Evolutionary conservation across 2,329 filamentous ascomycete species (phyloP).

Genomic region (Neofusicoccum ribis): DNA sequence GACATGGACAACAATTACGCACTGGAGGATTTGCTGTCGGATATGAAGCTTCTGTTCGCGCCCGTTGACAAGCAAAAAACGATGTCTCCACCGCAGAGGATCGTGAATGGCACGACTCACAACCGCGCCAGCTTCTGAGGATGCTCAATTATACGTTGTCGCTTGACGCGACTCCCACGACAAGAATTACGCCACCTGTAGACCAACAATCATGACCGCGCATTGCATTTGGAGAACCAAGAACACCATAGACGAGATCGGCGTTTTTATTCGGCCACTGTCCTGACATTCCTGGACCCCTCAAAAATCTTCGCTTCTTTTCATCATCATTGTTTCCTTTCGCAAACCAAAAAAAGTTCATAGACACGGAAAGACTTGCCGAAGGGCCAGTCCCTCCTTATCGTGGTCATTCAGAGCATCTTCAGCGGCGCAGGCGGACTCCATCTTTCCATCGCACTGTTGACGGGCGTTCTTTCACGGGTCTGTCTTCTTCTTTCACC

Average conservation of each 20-base stretch:
- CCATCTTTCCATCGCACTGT: constrained; percentile 6
- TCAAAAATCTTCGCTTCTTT: constrained; percentile 23
- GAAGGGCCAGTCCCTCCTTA: constrained; percentile 8
- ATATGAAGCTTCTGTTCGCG: constrained; percentile 71
- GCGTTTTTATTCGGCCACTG: constrained; percentile 22
- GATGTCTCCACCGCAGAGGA: background rate
- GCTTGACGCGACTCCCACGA: background rate
- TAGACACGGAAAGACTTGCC: background rate
- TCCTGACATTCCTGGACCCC: constrained; percentile 14
- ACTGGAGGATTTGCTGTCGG: constrained; percentile 62
- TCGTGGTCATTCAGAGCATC: constrained; percentile 9
- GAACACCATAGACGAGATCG: constrained; percentile 23
- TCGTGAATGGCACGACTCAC: background rate
- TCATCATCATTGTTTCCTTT: constrained; percentile 27
- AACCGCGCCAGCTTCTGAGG: constrained; percentile 4
- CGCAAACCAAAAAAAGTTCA: constrained; percentile 27
- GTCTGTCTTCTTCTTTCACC: constrained; percentile 6
- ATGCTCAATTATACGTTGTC: background rate
- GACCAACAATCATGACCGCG: background rate
- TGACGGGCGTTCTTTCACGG: constrained; percentile 15
- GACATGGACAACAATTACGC: constrained; percentile 69
- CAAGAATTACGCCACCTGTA: background rate
- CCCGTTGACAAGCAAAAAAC: constrained; percentile 47
- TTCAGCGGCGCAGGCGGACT: constrained; percentile 18
- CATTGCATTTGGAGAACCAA: constrained; percentile 17